These are phyloP conservation scores for Trichosporon ovoides DNA, from an alignment of 1,284 basidiomycete genomes.

Conservation along the genomic window DNA sequence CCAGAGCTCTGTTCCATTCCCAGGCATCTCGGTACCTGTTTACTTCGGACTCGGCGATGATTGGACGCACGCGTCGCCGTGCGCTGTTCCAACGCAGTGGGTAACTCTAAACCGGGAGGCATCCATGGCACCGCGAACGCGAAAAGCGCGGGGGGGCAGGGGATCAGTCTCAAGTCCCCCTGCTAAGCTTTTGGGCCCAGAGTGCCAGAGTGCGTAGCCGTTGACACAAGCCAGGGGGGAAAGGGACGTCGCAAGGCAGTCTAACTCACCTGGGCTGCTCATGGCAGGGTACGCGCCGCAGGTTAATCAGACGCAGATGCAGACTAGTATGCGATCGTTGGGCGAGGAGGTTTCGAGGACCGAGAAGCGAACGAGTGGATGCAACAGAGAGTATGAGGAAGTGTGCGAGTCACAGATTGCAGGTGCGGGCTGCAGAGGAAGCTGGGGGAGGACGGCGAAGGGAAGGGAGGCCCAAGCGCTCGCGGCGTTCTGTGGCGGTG, in stretches of 20 bases:
- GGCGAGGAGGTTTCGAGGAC: background rate
- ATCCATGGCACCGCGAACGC: background rate
- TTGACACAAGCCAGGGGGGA: background rate
- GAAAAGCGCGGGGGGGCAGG: background rate
- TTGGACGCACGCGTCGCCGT: background rate
- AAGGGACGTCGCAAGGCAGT: background rate
- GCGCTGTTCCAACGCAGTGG: background rate
- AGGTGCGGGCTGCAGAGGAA: background rate
- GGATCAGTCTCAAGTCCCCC: background rate
- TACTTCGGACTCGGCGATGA: background rate
- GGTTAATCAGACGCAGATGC: background rate
- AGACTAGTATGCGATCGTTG: background rate
- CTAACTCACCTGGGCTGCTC: slow-evolving; percentile 3
- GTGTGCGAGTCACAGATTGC: background rate
- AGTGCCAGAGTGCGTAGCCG: background rate
- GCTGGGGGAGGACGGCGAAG: background rate
- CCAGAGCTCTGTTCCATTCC: background rate
- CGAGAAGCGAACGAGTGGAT: background rate
- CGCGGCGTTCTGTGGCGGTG: slow-evolving; percentile 4
- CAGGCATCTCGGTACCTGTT: background rate
- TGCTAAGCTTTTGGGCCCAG: background rate
- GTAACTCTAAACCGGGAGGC: background rate
- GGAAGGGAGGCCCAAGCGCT: background rate
- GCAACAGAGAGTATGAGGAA: background rate
- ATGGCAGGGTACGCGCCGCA: background rate